A percentile compares a stretch with the other conserved stretches of the same genome.
Conservation (phyloP, 2,329 filamentous ascomycete species). For the Diaporthe humulicola region DNA sequence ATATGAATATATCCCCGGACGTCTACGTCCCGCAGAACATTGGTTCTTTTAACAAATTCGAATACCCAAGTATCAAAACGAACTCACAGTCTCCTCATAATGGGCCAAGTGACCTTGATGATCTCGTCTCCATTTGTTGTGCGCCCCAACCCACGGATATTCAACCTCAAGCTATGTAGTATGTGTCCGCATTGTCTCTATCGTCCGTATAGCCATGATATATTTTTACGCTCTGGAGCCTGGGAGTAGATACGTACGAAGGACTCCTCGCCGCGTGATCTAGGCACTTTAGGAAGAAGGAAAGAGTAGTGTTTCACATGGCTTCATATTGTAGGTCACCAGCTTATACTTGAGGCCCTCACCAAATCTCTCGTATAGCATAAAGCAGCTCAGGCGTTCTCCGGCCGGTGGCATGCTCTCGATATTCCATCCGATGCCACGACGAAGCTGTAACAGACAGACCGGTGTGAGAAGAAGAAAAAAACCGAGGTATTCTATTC, state of each 20-base stretch:
- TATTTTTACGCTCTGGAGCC: not conserved
- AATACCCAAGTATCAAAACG: not conserved
- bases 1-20: constrained; percentile 3
- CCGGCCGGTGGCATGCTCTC: not conserved
- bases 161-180: not conserved
- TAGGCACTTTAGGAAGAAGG: not conserved
- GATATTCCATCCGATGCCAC: not conserved
- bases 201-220: not conserved
- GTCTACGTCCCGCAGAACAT: constrained; percentile 3
- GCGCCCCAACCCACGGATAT: too few species aligned
- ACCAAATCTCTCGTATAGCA: too few species aligned
- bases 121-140: not conserved
- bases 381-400: not conserved
- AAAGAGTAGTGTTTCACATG: not conserved
- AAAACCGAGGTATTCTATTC: constrained; percentile 11
- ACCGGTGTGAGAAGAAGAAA: not conserved
- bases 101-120: not conserved
- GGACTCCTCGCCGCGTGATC: not conserved
- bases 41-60: not conserved
- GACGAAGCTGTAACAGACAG: not conserved
- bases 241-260: too few species aligned
- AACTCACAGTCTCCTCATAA: not conserved
- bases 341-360: not conserved
- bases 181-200: too few species aligned
- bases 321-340: not conserved